Percentiles rank a stretch among this genome's conserved stretches.
Conservation (phyloP, 2,329 filamentous ascomycete species). For the Colletotrichum abscissum region DNA sequence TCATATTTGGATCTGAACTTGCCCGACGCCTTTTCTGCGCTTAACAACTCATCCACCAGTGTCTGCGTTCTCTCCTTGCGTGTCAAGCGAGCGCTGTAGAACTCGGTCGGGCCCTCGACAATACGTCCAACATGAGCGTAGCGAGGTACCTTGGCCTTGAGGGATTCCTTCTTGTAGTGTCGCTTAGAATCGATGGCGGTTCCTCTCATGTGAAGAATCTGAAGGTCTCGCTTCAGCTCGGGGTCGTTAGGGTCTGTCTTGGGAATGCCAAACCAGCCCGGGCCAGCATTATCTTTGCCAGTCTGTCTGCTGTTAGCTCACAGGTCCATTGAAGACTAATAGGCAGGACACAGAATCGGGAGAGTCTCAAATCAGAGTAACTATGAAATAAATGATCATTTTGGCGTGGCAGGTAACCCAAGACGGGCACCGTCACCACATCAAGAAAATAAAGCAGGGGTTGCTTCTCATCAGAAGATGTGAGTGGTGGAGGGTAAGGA, state of each 20-base stretch:
- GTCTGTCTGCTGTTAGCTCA: not conserved
- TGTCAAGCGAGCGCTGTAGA: conserved; percentile 81
- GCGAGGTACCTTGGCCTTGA: conserved; percentile 77
- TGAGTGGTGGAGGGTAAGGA: not conserved
- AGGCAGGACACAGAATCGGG: not conserved
- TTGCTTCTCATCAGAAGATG: conserved; percentile 53
- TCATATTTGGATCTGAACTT: conserved; percentile 90
- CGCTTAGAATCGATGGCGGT: conserved; percentile 85
- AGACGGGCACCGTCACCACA: conserved; percentile 50
- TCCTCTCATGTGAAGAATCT: conserved; percentile 88
- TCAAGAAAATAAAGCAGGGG: conserved; percentile 41
- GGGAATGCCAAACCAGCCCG: conserved; percentile 89
- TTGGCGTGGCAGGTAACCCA: conserved; percentile 63
- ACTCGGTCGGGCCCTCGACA: conserved; percentile 89
- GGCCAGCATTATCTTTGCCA: conserved; percentile 71
- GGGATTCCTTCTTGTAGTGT: conserved; percentile 88
- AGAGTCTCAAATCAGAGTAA: conserved; percentile 73
- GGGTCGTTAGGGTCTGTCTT: conserved; percentile 85
- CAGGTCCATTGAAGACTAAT: not conserved
- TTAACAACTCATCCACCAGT: conserved; percentile 86
- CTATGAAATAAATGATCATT: conserved; percentile 72
- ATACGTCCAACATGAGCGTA: conserved; percentile 92
- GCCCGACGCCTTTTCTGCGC: conserved; percentile 70
- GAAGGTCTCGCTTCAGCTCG: conserved; percentile 88
- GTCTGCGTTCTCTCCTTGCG: conserved; percentile 91